Evolutionary conservation across 306 rosid species (phyloP), one percentile per base, ranked within the genome.

Genomic region (Sicyos edulis): DNA sequence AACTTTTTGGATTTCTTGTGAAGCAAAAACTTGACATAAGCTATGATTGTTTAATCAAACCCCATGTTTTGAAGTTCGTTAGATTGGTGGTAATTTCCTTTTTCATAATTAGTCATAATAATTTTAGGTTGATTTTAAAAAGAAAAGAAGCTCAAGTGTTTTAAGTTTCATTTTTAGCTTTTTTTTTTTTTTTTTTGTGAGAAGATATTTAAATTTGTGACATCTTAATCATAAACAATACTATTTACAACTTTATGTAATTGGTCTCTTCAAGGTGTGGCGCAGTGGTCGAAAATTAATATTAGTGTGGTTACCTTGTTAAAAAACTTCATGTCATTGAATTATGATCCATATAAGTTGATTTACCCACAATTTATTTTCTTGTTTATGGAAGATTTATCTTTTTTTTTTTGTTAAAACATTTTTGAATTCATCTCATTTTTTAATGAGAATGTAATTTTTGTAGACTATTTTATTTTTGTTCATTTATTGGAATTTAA

Each of bases 41-140:
- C 34, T 45, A 67, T 45, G 52, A 40, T 67, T 20, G 20, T 67
- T 67, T 67, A 67, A 67, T 67, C 56, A 67, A 66, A 47, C 20
- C 8, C 37, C 54, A 42, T n/a, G 20, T 65, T 21, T 47, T 67
- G 54, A 67, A 67, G 40, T 47, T 67, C 45, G 72, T 21, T 20
- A 22, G 11, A 37, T 66, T 45, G 54, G 11, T 21, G 20, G 22
- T 21, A 10, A 9, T 45, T 45, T 45, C 50, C 50, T 10, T 44
- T 19, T 19, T 19, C 34, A 42, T 65, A 65, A 65, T 20, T 44
- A 65, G 32, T 6, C n/a, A 10, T 20, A 65, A 20, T 42, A 45
- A 45, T 9, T 0, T 59, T 58, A 22, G 3, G 22, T 20, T 20
- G 61, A 56, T 17, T 20, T 20, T 19, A 56, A 21, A 56, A 20